Evolutionary conservation across 208 protist genomes (phyloP), one percentile per base, ranked within the genome.

Genomic region (Leishmania braziliensis): DNA sequence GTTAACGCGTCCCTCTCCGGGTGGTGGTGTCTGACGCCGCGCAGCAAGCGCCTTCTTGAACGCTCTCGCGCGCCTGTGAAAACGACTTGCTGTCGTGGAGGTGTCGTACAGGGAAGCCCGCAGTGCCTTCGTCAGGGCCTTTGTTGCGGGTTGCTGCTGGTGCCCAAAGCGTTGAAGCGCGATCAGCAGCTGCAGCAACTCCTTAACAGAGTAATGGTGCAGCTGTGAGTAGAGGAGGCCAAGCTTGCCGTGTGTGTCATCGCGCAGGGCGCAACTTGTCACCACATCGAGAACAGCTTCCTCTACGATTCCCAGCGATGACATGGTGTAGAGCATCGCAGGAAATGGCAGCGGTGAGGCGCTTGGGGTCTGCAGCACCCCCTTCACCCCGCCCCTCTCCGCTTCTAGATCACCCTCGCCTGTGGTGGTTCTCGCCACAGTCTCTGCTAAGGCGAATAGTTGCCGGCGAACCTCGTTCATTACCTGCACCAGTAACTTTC

Each of bases 81-180:
- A 86, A 10, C 48, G n/a, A 43, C 71, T 54, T 10, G 70, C 58
- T 23, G 78, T 26, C 1, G 80, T 80, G 18, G 36, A 3, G 51
- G 23, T 54, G 50, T 70, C 62, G 56, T 84, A 84, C 43, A 86
- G 36, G n/a, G 60, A 73, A 39, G 58, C 76, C 14, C 79, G 81
- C 54, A 88, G 73, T 20, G 71, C 75, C 73, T 82, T 84, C 23
- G 82, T 78, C 14, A 78, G 73, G 0, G 66, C 33, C 51, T 88
- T 85, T 77, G 90, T 92, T 36, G 89, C 85, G 50, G 73, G 70
- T 39, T 96, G 84, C 78, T 95, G 85, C 39, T 90, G 79, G 66
- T 95, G 77, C 36, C 92, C 89, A 73, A 97, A 97, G 54, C 92
- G 90, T 68, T 95, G 88, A 43, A 97, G 84, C 3, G 92, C 88